Base-by-base conservation (phyloP, 352 stramenopile species). In the Pythium diclinum region DNA sequence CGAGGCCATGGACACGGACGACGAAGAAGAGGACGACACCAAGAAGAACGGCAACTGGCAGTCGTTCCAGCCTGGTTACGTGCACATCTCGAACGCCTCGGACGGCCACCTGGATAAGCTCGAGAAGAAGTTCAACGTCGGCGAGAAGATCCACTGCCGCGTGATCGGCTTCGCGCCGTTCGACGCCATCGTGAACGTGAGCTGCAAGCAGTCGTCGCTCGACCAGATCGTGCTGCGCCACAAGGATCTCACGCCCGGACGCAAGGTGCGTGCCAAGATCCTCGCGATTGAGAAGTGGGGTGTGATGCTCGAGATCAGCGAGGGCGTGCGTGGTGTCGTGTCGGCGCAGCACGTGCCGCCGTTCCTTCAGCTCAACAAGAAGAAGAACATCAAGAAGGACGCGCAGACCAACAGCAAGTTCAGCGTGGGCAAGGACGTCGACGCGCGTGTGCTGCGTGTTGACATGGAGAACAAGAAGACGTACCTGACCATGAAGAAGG, bases 381-480 rank as follows among this genome's bases (percentile, higher is more conserved):
- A 78, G 67, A 88, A 88, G 65, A 67, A 81, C 5, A 69, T 63
- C 52, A 85, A 83, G 57, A 88, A 84, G 67, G 81, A 83, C 61
- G 81, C 84, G 56, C 69, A 62, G 14, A 85, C 85, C 60, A 77
- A 75, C 63, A 88, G 67, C 62, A 92, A 93, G 70, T 97, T 85
- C 72, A 82, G 86, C 55, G 73, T 90, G 10, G 88, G 88, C 56
- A 90, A 94, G 68, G 67, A 66, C 10, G 76, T 90, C n/a, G 82
- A 77, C 6, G 86, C 78, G n/a, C 87, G 89, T 21, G 89, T 97
- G 54, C 72, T 96, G 44, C 77, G 87, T 21, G 81, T 95, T 11
- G 86, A 96, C 34, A 34, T 96, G 9, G 95, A 93, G 13, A 74
- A 85, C 19, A 98, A 98, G 75, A 98, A 98, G 78, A 94, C 85